Evolutionary conservation across 2,329 filamentous ascomycete species (phyloP).

Genomic region (Echinosphaeria canescens): DNA sequence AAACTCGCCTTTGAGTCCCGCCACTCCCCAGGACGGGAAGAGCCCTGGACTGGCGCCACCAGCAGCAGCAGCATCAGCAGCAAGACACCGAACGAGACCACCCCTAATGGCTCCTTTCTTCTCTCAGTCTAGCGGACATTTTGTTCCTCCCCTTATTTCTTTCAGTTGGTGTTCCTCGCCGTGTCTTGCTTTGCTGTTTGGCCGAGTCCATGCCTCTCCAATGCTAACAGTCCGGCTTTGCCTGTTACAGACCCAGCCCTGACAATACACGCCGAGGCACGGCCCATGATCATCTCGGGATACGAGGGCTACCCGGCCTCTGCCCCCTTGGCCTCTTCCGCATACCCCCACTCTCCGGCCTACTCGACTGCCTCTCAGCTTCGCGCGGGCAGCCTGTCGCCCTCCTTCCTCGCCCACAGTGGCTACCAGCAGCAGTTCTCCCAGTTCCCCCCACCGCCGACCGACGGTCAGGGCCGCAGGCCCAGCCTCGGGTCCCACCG

Average conservation of each 20-base stretch:
- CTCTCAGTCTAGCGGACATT: slow-evolving; percentile 28
- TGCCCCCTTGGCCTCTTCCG: too few relatives aligned
- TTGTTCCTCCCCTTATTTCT: slow-evolving; percentile 25
- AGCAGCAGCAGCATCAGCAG: too few relatives aligned
- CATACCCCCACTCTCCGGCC: slow-evolving; percentile 40
- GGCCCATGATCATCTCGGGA: slow-evolving; percentile 23
- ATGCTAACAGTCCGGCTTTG: slow-evolving; percentile 11
- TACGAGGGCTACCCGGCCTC: slow-evolving; percentile 27
- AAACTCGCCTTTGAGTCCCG: slow-evolving; percentile 10
- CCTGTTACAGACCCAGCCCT: slow-evolving; percentile 28
- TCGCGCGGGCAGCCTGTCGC: slow-evolving; percentile 37
- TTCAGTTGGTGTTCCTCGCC: slow-evolving; percentile 28
- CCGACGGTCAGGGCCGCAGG: slow-evolving; percentile 27
- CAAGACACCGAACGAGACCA: too few relatives aligned
- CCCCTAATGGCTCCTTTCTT: slow-evolving; percentile 21
- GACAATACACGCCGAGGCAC: background rate
- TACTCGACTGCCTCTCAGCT: slow-evolving; percentile 31
- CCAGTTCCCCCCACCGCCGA: slow-evolving; percentile 22
- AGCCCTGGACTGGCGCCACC: too few relatives aligned
- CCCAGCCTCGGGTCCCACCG: slow-evolving; percentile 51
- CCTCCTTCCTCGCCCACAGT: slow-evolving; percentile 36
- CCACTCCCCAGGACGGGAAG: slow-evolving; percentile 5
- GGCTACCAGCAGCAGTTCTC: slow-evolving; percentile 24
- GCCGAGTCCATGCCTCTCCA: background rate
- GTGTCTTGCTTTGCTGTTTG: slow-evolving; percentile 4